Evolutionary conservation across 768 basidiomycete genomes (phyloP).

Genomic region (Suillus cothurnatus): DNA sequence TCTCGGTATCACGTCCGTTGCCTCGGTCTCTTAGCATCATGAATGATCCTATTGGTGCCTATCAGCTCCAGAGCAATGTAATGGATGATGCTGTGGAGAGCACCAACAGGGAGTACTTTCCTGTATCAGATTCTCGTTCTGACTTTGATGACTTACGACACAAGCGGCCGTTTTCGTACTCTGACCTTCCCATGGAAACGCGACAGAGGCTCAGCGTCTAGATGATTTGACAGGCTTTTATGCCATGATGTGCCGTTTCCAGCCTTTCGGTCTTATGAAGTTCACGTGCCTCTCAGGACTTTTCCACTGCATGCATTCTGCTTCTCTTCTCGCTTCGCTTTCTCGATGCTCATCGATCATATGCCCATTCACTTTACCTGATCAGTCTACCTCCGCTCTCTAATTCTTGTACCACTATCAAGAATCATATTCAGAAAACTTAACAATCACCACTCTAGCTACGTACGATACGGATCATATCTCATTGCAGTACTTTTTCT

Average conservation of each 20-base stretch:
- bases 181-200: slow-evolving; percentile 14
- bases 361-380: slow-evolving; percentile 27
- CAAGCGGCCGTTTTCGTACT: slow-evolving; percentile 24
- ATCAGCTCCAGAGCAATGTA: slow-evolving; percentile 19
- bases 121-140: slow-evolving; percentile 38
- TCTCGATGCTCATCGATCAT: slow-evolving; percentile 13
- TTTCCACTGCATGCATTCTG: slow-evolving; percentile 25
- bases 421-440: slow-evolving; percentile 17
- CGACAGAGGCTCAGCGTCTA: slow-evolving; percentile 2
- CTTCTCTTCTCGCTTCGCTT: slow-evolving; percentile 14
- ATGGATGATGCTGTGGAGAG: slow-evolving; percentile 4
- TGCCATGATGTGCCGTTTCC: background rate
- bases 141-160: slow-evolving; percentile 29
- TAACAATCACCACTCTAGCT: slow-evolving; percentile 15
- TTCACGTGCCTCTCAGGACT: slow-evolving; percentile 15
- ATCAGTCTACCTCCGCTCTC: slow-evolving; percentile 34
- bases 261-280: background rate
- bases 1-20: slow-evolving; percentile 31
- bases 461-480: slow-evolving; percentile 19
- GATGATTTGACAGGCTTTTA: background rate
- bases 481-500: slow-evolving; percentile 12
- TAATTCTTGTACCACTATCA: slow-evolving; percentile 16
- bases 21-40: slow-evolving; percentile 21
- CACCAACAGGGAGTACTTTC: slow-evolving; percentile 30
- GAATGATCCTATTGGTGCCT: slow-evolving; percentile 27